Percentiles rank a stretch among this genome's conserved stretches.
These are phyloP conservation scores for Euphorbia celastroides DNA, from an alignment of 441 rosid genomes.

Conservation along the genomic window DNA sequence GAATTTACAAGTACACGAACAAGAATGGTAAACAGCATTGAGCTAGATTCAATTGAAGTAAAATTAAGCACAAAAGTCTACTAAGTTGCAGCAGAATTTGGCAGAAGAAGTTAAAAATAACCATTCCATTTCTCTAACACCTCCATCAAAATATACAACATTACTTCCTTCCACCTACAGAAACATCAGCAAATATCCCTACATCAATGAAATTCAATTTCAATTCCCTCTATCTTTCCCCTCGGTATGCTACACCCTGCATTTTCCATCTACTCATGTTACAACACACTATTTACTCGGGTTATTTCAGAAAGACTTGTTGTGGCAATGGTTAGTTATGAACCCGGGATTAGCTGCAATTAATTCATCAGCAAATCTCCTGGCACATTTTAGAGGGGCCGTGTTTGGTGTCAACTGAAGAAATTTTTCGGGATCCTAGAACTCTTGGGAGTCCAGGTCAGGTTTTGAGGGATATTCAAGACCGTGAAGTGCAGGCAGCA, in stretches of 20 bases:
- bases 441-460: slow-evolving; percentile 59
- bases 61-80: no score
- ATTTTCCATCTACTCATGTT: neutral
- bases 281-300: slow-evolving; percentile 3
- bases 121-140: slow-evolving; percentile 13
- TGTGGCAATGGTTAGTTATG: slow-evolving; percentile 18
- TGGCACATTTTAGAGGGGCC: slow-evolving; percentile 14
- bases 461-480: slow-evolving; percentile 78
- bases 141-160: slow-evolving; percentile 18
- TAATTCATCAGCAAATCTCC: slow-evolving; percentile 14
- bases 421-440: slow-evolving; percentile 25
- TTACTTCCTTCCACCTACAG: slow-evolving; percentile 1
- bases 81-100: neutral
- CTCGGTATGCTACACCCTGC: slow-evolving; percentile 11
- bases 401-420: slow-evolving; percentile 23
- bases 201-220: slow-evolving; percentile 9
- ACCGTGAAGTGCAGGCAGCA: slow-evolving; percentile 81
- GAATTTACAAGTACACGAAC: no score
- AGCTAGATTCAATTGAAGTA: no score
- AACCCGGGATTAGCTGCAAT: slow-evolving; percentile 17
- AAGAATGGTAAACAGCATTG: no score
- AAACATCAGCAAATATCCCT: slow-evolving; percentile 10
- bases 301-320: slow-evolving; percentile 16
- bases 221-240: slow-evolving; percentile 8
- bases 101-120: neutral